Base-by-base conservation (phyloP, 2,329 filamentous ascomycete species). In the Aspergillus ibericus region DNA sequence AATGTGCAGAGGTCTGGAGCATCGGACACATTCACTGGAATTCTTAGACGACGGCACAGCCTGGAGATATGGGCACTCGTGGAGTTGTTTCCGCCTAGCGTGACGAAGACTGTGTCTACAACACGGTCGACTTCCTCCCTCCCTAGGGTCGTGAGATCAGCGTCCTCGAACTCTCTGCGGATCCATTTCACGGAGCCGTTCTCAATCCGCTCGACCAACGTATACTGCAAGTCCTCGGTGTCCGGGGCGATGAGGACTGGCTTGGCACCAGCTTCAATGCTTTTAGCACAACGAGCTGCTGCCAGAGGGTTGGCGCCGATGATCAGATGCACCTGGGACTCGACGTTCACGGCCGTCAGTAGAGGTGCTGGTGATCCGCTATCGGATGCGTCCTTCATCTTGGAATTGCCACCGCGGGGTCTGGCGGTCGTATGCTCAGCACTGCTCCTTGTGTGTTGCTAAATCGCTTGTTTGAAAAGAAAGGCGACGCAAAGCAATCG, bases 61-160 rank as follows among this genome's bases (percentile, higher is more conserved):
- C 79, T 81, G 0, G 91, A 91, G 62, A 97, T 89, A 63, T 85
- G 85, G 27, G 82, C 69, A 87, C 80, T 74, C 65, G 80, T 71
- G 67, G 65, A 78, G 73, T 81, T 76, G 61, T 77, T 81, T 36
- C 78, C 77, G 38, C 81, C 81, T 22, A 80, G 70, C 1, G 92
- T 96, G 36, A 98, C 87, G 75, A 98, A 98, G 38, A 99, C 95
- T 56, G 90, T 90, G 74, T 99, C 95, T 15, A 96, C 93, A 4
- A 96, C 85, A 55, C 78, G 71, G 62, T 85, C 87, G 9, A 96
- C 88, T 58, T 96, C 91, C 40, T 86, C 82, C 53, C 95, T 84
- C n/a, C 95, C 95, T 2, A 96, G 78, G 1, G 81, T 86, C 40
- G 86, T 87, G 54, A 97, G 75, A 71, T 97, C 89, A 0, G 79